Evolutionary conservation across 352 stramenopile species (phyloP).

Genomic region (Lagenidium giganteum): DNA sequence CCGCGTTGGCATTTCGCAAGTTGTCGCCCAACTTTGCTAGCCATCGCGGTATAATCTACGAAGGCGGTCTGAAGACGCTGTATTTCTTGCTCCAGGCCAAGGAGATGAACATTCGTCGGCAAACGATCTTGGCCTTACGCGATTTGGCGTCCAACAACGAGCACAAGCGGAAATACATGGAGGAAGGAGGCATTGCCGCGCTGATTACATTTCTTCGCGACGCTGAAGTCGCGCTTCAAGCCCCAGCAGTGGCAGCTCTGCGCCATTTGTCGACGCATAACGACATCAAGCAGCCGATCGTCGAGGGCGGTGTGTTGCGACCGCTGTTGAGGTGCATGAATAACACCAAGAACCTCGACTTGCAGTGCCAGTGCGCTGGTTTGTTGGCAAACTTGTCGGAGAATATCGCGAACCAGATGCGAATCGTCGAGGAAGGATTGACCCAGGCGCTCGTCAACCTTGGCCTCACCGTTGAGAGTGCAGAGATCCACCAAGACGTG

Average conservation of each 20-base stretch:
- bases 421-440: conserved; percentile 89
- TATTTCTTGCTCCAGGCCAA: conserved; percentile 88
- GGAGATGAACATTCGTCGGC: conserved; percentile 90
- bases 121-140: conserved; percentile 85
- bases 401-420: conserved; percentile 84
- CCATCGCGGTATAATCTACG: conserved; percentile 82
- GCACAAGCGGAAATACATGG: conserved; percentile 82
- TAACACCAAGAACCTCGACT: conserved; percentile 81
- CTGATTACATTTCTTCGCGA: conserved; percentile 89
- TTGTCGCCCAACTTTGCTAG: conserved; percentile 89
- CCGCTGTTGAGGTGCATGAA: conserved; percentile 86
- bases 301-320: conserved; percentile 74
- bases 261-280: conserved; percentile 84
- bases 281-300: conserved; percentile 85
- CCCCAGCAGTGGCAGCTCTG: conserved; percentile 85
- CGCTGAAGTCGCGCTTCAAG: conserved; percentile 85
- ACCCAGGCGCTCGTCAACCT: conserved; percentile 83
- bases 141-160: conserved; percentile 88
- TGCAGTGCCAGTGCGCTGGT: conserved; percentile 91
- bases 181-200: conserved; percentile 82
- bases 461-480: conserved; percentile 57
- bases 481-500: conserved; percentile 94
- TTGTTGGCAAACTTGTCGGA: conserved; percentile 93
- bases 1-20: conserved; percentile 92
- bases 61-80: conserved; percentile 88